Evolutionary conservation across 2,329 filamentous ascomycete genomes (phyloP), one percentile per base, ranked within the genome.

Genomic region (Parascedosporium putredinis): DNA sequence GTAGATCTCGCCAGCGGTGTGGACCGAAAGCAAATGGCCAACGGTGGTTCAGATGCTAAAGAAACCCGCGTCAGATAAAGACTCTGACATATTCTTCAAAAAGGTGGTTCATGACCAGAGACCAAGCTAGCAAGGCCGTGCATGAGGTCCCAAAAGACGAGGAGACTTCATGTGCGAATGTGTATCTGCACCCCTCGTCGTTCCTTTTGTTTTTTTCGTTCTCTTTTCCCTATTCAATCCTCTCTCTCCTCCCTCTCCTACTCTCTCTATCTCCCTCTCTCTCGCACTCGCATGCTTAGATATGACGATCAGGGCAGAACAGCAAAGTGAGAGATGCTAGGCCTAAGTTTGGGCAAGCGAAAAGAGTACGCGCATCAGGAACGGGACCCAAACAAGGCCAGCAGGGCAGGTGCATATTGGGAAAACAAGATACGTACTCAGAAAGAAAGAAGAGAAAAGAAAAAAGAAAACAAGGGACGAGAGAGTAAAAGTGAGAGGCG

Each of bases 361-460:
- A 48, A 48, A 40, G 40, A n/a, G 29, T 29, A 36, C n/a, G 14
- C 23, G 22, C 33, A 40, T 14, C 24, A 34, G 34, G 42, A 36
- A 20, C 33, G 20, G 42, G 42, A 48, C 46, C 40, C 23, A 29
- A 16, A 42, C 46, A 31, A 27, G 23, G n/a, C n/a, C n/a, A n/a
- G n/a, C n/a, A n/a, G n/a, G n/a, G n/a, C n/a, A n/a, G n/a, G n/a
- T n/a, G 43, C 44, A 46, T 46, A 20, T 43, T 43, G 12, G 18
- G 22, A 43, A 43, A 43, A 23, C 10, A 18, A 43, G 14, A 18
- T 20, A 20, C n/a, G n/a, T n/a, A n/a, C n/a, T n/a, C n/a, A n/a
- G n/a, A n/a, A n/a, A n/a, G n/a, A n/a, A n/a, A n/a, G n/a, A n/a
- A n/a, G n/a, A n/a, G n/a, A n/a, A n/a, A n/a, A 22, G 22, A 20